These are phyloP conservation scores for Fusarium sororula DNA, from an alignment of 2,329 filamentous ascomycete genomes.

Conservation along the genomic window DNA sequence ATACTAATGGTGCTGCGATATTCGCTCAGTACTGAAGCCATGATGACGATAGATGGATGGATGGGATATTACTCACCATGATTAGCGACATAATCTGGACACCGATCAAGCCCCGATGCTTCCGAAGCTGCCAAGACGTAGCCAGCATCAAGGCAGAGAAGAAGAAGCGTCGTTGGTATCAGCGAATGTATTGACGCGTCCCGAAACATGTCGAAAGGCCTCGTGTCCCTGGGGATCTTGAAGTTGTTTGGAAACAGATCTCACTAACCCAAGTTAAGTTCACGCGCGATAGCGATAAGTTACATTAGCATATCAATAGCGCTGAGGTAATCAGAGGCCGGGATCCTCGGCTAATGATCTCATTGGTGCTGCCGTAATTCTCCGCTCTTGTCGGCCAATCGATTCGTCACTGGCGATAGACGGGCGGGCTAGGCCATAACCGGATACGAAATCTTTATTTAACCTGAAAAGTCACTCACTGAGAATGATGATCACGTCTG, in stretches of 20 bases:
- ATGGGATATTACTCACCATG: constrained; percentile 39
- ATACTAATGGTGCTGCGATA: constrained; percentile 44
- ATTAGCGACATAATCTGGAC: constrained; percentile 44
- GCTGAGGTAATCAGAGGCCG: constrained; percentile 26
- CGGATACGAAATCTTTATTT: background rate
- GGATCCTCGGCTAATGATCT: constrained; percentile 5
- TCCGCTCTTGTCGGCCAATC: background rate
- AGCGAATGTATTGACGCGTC: background rate
- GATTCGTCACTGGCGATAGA: background rate
- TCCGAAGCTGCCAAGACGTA: constrained; percentile 15
- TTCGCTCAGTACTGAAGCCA: background rate
- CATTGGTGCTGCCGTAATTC: constrained; percentile 6
- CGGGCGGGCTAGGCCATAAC: background rate
- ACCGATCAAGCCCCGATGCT: constrained; percentile 7
- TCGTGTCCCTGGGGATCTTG: background rate
- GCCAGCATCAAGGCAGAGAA: background rate
- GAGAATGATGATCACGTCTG: background rate
- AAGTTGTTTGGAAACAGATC: constrained; percentile 8
- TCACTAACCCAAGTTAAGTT: background rate
- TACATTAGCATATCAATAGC: background rate
- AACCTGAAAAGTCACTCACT: background rate
- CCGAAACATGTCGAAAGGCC: constrained; percentile 8
- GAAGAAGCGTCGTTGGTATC: constrained; percentile 1
- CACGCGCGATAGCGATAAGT: constrained; percentile 5
- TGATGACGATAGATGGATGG: background rate